Evolutionary conservation across 1,284 basidiomycete species (phyloP), one percentile per base, ranked within the genome.

Genomic region (Ganoderma lingzhi): DNA sequence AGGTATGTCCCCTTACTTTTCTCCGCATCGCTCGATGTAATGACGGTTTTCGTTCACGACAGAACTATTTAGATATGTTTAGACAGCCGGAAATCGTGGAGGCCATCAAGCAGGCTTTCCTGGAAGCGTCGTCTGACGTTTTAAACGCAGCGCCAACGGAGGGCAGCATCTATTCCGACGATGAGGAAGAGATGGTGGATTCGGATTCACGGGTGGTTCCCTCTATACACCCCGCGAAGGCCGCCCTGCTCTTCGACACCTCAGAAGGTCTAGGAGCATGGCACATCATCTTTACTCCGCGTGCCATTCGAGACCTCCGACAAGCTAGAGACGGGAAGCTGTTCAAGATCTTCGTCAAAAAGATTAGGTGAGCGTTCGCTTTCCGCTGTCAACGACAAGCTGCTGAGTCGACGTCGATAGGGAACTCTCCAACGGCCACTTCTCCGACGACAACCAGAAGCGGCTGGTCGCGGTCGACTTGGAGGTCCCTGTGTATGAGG

Each of bases 371-470:
- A 48, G 45, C 45, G 6, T 8, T n/a, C 19, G 19, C 19, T n/a
- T n/a, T n/a, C 45, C 9, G 19, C 23, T 8, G 3, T n/a, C 19
- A 3, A 9, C 6, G 9, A 23, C 19, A 9, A 6, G 45, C 19
- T 48, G 45, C 19, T 48, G 45, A 48, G 45, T n/a, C 45, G 45
- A 19, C 6, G 19, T n/a, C 19, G 45, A 30, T 28, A 92, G 90
- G 74, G 87, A 91, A 69, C 81, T 92, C 2, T 92, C 90, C 0
- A 85, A 86, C 12, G 90, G 91, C 0, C 85, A 89, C 70, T 92
- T 92, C 75, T 90, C 90, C 0, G 83, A 84, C 9, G 88, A 91
- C 71, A 92, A 92, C 69, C 89, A 92, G 71, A 92, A 90, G 78
- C 79, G 83, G 19, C 79, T 92, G 14, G 87, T 82, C 37, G 84